Evolutionary conservation across 805 yeast species (phyloP).

Genomic region (Teunomyces pallodes): DNA sequence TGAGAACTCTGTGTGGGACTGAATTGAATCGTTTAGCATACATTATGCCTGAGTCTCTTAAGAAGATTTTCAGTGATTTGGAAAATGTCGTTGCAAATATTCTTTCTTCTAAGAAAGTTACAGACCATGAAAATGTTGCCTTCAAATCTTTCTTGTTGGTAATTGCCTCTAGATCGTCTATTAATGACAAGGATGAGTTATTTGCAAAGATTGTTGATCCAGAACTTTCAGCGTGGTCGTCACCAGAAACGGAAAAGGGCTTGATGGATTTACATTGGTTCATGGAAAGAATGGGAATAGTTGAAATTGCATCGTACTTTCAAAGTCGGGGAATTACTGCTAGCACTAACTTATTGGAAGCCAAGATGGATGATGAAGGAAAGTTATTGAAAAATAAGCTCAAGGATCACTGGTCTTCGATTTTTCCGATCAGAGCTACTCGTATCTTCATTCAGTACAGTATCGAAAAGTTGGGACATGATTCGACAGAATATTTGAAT

Average conservation of each 20-base stretch:
- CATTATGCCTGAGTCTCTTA: constrained; percentile 88
- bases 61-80: constrained; percentile 74
- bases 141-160: constrained; percentile 89
- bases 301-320: constrained; percentile 88
- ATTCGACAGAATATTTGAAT: constrained; percentile 67
- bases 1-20: constrained; percentile 90
- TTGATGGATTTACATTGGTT: constrained; percentile 91
- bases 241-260: constrained; percentile 87
- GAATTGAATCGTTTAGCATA: constrained; percentile 92
- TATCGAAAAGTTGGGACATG: constrained; percentile 83
- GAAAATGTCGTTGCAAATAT: constrained; percentile 78
- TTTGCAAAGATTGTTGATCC: constrained; percentile 91
- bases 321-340: constrained; percentile 78
- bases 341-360: constrained; percentile 66
- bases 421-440: constrained; percentile 94
- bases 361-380: constrained; percentile 90
- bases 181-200: constrained; percentile 68
- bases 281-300: constrained; percentile 96
- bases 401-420: constrained; percentile 88
- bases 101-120: constrained; percentile 64
- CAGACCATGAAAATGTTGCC: constrained; percentile 90
- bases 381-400: constrained; percentile 68
- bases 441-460: constrained; percentile 93
- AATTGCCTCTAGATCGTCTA: constrained; percentile 82
- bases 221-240: constrained; percentile 88